Percentiles rank a stretch among this genome's conserved stretches.
Conservation (phyloP, 2,329 filamentous ascomycete genomes). For the Ascochyta fabae region DNA sequence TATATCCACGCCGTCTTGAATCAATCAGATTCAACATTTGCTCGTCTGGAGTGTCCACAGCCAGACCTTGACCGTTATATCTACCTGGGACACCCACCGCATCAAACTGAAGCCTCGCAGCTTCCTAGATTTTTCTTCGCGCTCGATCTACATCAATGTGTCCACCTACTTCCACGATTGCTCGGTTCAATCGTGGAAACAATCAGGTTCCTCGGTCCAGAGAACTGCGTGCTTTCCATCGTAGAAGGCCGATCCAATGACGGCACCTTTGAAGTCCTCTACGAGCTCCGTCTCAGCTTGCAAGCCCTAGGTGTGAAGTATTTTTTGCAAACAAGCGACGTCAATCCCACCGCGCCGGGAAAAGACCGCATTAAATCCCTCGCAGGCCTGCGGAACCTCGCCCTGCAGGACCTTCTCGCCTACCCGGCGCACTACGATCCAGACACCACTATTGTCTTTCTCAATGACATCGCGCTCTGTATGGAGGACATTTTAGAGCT, state of each 20-base stretch:
- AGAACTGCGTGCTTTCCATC: slow-evolving; percentile 61
- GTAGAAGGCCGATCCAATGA: slow-evolving; percentile 64
- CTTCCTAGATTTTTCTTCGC: slow-evolving; percentile 55
- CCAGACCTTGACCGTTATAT: slow-evolving; percentile 25
- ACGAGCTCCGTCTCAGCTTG: slow-evolving; percentile 51
- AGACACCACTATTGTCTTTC: slow-evolving; percentile 87
- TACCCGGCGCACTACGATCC: slow-evolving; percentile 89
- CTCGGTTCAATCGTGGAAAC: slow-evolving; percentile 60
- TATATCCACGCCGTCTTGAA: slow-evolving; percentile 29
- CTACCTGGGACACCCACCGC: slow-evolving; percentile 18
- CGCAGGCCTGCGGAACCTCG: slow-evolving; percentile 61
- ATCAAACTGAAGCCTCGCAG: slow-evolving; percentile 6
- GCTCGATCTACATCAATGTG: slow-evolving; percentile 58
- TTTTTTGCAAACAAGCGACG: slow-evolving; percentile 51
- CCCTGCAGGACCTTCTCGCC: slow-evolving; percentile 55
- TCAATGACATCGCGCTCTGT: slow-evolving; percentile 73
- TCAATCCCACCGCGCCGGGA: slow-evolving; percentile 49
- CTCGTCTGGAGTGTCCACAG: slow-evolving; percentile 27
- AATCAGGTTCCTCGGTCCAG: slow-evolving; percentile 58
- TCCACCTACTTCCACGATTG: slow-evolving; percentile 57
- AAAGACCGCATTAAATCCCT: slow-evolving; percentile 56
- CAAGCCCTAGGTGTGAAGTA: slow-evolving; percentile 48
- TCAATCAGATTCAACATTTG: slow-evolving; percentile 20
- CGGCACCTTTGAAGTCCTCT: slow-evolving; percentile 60
- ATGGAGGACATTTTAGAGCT: slow-evolving; percentile 65